Percentiles rank a stretch among this genome's conserved stretches.
Conservation (phyloP, 2,329 filamentous ascomycete genomes). For the Microcyclosporella mali region DNA sequence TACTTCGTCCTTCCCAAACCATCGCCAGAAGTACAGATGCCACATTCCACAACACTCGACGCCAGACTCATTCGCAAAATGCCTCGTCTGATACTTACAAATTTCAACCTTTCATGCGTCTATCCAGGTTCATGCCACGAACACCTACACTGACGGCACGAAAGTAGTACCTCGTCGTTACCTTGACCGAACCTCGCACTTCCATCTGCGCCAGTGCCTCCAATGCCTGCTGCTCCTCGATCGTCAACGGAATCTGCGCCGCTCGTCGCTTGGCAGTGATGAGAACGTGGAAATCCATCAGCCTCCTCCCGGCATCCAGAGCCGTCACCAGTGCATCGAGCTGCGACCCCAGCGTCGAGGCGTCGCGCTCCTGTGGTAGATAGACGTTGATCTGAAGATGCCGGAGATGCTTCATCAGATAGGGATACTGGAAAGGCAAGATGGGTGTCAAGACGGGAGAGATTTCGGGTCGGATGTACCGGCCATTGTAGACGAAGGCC, state of each 20-base stretch:
- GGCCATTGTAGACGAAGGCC: neutral
- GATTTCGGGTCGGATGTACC: neutral
- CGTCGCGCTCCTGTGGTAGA: slow-evolving; percentile 10
- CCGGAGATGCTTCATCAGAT: slow-evolving; percentile 13
- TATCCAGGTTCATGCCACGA: slow-evolving; percentile 9
- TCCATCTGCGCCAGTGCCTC: slow-evolving; percentile 17
- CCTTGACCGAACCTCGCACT: slow-evolving; percentile 15
- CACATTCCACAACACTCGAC: too few relatives aligned
- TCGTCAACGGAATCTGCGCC: slow-evolving; percentile 8
- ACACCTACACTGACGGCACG: slow-evolving; percentile 10
- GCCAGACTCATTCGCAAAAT: too few relatives aligned
- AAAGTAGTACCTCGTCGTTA: slow-evolving; percentile 15
- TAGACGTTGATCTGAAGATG: slow-evolving; percentile 19
- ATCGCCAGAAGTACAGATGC: too few relatives aligned
- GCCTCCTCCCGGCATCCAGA: slow-evolving; percentile 13
- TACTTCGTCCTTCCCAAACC: too few relatives aligned
- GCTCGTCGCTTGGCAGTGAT: slow-evolving; percentile 15
- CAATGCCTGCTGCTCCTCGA: slow-evolving; percentile 8
- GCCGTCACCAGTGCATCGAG: slow-evolving; percentile 11
- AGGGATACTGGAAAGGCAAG: slow-evolving; percentile 20
- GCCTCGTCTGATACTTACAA: too few relatives aligned
- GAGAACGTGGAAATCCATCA: slow-evolving; percentile 14
- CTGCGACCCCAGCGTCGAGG: slow-evolving; percentile 2
- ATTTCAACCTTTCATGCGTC: slow-evolving; percentile 12
- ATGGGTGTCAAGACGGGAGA: slow-evolving; percentile 7